Evolutionary conservation across 805 yeast species (phyloP).

Genomic region (Candida ponderosae): DNA sequence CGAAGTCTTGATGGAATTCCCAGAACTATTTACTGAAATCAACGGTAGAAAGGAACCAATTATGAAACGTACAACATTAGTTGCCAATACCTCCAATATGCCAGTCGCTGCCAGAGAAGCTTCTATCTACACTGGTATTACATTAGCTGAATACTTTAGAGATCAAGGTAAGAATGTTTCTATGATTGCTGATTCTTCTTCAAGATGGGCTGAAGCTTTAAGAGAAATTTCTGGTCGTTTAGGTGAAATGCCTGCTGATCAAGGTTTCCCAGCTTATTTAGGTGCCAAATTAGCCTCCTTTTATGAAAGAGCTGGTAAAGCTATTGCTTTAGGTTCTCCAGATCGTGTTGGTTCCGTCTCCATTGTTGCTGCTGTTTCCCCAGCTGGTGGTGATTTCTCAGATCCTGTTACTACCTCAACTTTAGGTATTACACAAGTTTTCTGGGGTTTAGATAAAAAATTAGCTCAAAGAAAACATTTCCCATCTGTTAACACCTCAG

Average conservation of each 20-base stretch:
- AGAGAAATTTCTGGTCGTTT: conserved; percentile 99
- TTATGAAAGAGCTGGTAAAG: conserved; percentile 99
- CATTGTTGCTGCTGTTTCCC: conserved; percentile 99
- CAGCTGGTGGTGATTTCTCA: conserved; percentile 99
- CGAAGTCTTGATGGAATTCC: conserved; percentile 99
- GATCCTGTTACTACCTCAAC: conserved; percentile 99
- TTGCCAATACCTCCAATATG: conserved; percentile 98
- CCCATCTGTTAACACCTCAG: conserved; percentile 96
- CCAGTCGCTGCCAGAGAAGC: conserved; percentile 99
- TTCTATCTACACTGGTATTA: conserved; percentile 97
- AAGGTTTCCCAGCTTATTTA: conserved; percentile 99
- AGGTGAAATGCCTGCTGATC: conserved; percentile 99
- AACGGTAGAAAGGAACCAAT: conserved; percentile 95
- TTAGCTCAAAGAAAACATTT: conserved; percentile 99
- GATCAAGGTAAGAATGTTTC: conserved; percentile 99
- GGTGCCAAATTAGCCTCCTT: conserved; percentile 98
- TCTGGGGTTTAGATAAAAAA: conserved; percentile 99
- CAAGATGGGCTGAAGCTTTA: conserved; percentile 99
- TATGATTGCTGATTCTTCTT: conserved; percentile 99
- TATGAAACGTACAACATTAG: conserved; percentile 98
- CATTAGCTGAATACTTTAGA: conserved; percentile 98
- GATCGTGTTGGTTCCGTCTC: conserved; percentile 96
- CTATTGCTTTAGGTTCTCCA: conserved; percentile 92
- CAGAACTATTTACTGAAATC: conserved; percentile 87
- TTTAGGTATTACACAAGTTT: conserved; percentile 98